Percentiles rank a stretch among this genome's conserved stretches.
Conservation (phyloP, 2,329 filamentous ascomycete genomes). For the Tolypocladium paradoxum region DNA sequence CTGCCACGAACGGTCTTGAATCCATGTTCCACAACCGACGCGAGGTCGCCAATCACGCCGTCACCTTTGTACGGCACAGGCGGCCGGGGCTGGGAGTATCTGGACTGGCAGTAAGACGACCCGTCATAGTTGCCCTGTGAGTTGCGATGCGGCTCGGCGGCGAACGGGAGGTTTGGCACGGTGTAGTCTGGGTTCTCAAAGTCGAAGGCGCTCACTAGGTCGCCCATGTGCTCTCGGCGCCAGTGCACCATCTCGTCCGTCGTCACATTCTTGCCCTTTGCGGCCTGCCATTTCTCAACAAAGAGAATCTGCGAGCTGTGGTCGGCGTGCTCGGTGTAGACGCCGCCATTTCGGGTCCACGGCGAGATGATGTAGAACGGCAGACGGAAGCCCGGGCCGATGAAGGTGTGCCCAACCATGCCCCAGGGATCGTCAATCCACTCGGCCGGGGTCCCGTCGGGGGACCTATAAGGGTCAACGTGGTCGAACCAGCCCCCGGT, state of each 20-base stretch:
- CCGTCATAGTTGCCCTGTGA: conserved; percentile 32
- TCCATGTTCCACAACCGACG: conserved; percentile 36
- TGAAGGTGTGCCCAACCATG: conserved; percentile 24
- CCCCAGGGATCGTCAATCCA: conserved; percentile 35
- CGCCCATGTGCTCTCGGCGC: conserved; percentile 22
- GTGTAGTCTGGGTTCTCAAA: conserved; percentile 39
- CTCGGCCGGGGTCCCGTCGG: conserved; percentile 37
- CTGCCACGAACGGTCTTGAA: conserved; percentile 41
- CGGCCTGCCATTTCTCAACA: conserved; percentile 34
- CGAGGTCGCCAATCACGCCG: conserved; percentile 22
- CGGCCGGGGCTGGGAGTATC: conserved; percentile 25
- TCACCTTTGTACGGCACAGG: conserved; percentile 34
- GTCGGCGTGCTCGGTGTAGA: conserved; percentile 43
- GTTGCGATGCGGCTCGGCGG: conserved; percentile 30
- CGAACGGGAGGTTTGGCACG: conserved; percentile 33
- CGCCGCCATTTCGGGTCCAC: conserved; percentile 41
- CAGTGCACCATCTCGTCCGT: conserved; percentile 18
- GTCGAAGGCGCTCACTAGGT: conserved; percentile 26
- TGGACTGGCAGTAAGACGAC: conserved; percentile 30
- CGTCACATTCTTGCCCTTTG: conserved; percentile 27
- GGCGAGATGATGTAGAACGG: conserved; percentile 46
- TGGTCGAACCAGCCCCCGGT: conserved; percentile 45
- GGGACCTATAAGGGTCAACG: conserved; percentile 37
- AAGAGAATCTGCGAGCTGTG: conserved; percentile 46
- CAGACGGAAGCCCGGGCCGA: conserved; percentile 31